Evolutionary conservation across 2,329 filamentous ascomycete genomes (phyloP).

Genomic region (Calonectria fujianensis): DNA sequence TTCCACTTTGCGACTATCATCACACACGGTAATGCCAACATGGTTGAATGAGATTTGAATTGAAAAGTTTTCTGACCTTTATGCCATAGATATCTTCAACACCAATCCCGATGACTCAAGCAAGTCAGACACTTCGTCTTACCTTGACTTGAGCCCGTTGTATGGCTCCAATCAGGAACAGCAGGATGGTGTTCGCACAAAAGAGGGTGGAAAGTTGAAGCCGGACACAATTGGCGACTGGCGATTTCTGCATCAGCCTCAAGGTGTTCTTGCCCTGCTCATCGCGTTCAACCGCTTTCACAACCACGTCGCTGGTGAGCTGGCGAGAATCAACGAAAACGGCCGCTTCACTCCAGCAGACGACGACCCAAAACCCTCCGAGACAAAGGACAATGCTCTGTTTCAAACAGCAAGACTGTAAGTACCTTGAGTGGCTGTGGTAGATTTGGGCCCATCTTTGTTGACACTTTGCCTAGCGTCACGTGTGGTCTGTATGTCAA

Average conservation of each 20-base stretch:
- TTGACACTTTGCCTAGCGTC: not conserved
- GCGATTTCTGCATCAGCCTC: not conserved
- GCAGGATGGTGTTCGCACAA: not conserved
- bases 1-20: constrained; percentile 22
- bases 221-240: not conserved
- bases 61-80: not conserved
- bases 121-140: not conserved
- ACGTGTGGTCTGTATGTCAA: constrained; percentile 15
- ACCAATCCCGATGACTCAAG: not conserved
- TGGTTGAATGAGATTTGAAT: not conserved
- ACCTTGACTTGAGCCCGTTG: not conserved
- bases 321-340: not conserved
- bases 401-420: constrained; percentile 14
- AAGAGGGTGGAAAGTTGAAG: not conserved
- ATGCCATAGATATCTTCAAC: not conserved
- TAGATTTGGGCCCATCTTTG: not conserved
- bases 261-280: not conserved
- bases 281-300: constrained; percentile 10
- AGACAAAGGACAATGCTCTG: not conserved
- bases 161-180: not conserved
- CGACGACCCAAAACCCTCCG: too few species aligned
- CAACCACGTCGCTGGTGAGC: not conserved
- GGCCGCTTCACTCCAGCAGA: not conserved
- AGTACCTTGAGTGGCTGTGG: not conserved
- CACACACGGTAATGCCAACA: constrained; percentile 7